These are phyloP conservation scores for Hypoxylon sp. DNA, from an alignment of 2,329 filamentous ascomycete species.

Conservation along the genomic window DNA sequence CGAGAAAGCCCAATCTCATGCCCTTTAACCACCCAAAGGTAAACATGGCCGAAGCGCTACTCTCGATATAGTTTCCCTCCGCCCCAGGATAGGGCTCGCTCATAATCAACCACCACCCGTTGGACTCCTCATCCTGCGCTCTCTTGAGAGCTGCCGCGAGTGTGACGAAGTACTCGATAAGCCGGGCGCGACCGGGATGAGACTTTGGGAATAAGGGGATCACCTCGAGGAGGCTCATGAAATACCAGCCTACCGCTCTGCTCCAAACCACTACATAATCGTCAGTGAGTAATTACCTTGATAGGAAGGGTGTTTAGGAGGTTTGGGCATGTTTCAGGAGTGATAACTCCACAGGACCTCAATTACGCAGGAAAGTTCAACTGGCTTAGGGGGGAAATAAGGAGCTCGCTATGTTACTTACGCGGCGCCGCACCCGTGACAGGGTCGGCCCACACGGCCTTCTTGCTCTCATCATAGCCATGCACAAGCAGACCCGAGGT, in stretches of 20 bases:
- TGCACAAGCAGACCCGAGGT: conserved; percentile 63
- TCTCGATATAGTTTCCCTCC: conserved; percentile 73
- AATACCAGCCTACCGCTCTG: conserved; percentile 66
- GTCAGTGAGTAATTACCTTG: too few species aligned
- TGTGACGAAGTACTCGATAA: conserved; percentile 60
- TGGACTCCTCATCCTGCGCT: conserved; percentile 59
- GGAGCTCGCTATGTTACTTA: too few species aligned
- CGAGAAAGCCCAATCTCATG: conserved; percentile 57
- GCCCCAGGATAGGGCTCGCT: conserved; percentile 62
- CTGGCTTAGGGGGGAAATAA: too few species aligned
- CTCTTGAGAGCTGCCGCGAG: conserved; percentile 60
- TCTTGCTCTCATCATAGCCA: conserved; percentile 65
- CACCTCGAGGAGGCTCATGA: conserved; percentile 64
- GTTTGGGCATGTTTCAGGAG: too few species aligned
- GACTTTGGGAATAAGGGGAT: conserved; percentile 60
- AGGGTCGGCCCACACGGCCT: conserved; percentile 64
- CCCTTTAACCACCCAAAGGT: conserved; percentile 67
- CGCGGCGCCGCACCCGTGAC: conserved; percentile 63
- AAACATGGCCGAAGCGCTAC: conserved; percentile 72
- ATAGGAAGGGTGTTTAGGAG: too few species aligned
- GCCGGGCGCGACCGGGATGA: conserved; percentile 56
- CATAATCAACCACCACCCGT: conserved; percentile 73
- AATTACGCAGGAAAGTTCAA: too few species aligned
- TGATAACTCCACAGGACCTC: too few species aligned
- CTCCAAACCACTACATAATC: conserved; percentile 61